Evolutionary conservation across 2,329 filamentous ascomycete species (phyloP).

Genomic region (Fusarium sp.): DNA sequence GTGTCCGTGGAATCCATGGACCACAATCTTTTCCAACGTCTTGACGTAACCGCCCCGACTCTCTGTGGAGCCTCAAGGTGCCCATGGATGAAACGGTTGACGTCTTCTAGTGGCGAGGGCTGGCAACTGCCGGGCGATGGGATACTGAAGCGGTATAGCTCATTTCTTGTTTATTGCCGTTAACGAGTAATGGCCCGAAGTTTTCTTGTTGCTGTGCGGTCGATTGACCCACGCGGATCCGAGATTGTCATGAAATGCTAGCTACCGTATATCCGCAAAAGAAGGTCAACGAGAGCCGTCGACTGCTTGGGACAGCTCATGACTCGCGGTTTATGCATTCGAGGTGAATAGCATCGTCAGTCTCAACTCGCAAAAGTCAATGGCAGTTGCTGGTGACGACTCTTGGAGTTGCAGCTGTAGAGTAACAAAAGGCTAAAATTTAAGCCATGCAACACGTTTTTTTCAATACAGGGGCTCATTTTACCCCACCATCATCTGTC

Average conservation of each 20-base stretch:
- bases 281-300: slow-evolving; percentile 3
- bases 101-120: slow-evolving; percentile 16
- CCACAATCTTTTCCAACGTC: background rate
- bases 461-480: slow-evolving; percentile 7
- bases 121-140: slow-evolving; percentile 17
- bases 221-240: slow-evolving; percentile 20
- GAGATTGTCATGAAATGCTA: slow-evolving; percentile 28
- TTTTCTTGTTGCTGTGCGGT: slow-evolving; percentile 12
- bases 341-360: too few species aligned
- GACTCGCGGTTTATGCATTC: slow-evolving; percentile 15
- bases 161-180: background rate
- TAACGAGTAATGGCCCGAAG: slow-evolving; percentile 2
- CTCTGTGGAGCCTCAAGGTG: slow-evolving; percentile 10
- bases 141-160: background rate
- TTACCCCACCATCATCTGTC: slow-evolving; percentile 27
- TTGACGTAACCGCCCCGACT: slow-evolving; percentile 27
- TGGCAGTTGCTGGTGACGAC: background rate
- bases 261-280: background rate
- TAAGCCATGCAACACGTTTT: slow-evolving; percentile 1
- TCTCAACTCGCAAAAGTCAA: background rate
- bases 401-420: too few species aligned
- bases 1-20: background rate
- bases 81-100: slow-evolving; percentile 3
- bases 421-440: too few species aligned
- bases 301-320: slow-evolving; percentile 1